Base-by-base conservation (phyloP, 2,329 filamentous ascomycete species). In the Epichloe coenophiala region DNA sequence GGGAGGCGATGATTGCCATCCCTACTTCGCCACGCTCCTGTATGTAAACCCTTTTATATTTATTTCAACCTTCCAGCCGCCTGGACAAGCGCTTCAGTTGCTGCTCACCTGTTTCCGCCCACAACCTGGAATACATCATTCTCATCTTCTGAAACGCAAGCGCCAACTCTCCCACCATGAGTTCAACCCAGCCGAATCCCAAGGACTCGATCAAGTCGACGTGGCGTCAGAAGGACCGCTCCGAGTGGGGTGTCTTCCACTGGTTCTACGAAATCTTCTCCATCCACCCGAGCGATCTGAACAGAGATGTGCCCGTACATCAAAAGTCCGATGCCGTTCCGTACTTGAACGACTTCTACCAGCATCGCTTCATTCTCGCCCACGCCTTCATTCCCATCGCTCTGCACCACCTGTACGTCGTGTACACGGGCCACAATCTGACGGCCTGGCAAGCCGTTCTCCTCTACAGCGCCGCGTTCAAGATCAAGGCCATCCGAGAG, bases 201-300 rank as follows among this genome's bases (percentile, higher is more conserved):
- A 46, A 42, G 15, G 51, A 53, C 40, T 53, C 51, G 9, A 53
- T 53, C n/a, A 53, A 50, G 43, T 50, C 48, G 33, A 53, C 51
- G n/a, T 53, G 51, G 51, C 47, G 47, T 2, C 38, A 21, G 2
- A 53, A 53, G 35, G 44, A 50, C 19, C 51, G 51, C 33, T 53
- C 51, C 6, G 51, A 53, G 23, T 53, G 51, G 51, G 40, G 33
- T 19, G 31, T 47, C 37, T 47, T 45, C 27, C 51, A 53, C 51
- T 50, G 51, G 51, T 33, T 45, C 31, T 53, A 47, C 47, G 51
- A 53, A 13, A 40, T 53, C 40, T 50, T 53, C 8, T 6, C 40
- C 21, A 8, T 53, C n/a, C 51, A 53, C 21, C 51, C 43, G 6
- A 37, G 11, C 33, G 27, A 53, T 27, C 11, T 53, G 5, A n/a